Conservation (phyloP, 2,329 filamentous ascomycete species). For the Hypoxylon sp. region DNA sequence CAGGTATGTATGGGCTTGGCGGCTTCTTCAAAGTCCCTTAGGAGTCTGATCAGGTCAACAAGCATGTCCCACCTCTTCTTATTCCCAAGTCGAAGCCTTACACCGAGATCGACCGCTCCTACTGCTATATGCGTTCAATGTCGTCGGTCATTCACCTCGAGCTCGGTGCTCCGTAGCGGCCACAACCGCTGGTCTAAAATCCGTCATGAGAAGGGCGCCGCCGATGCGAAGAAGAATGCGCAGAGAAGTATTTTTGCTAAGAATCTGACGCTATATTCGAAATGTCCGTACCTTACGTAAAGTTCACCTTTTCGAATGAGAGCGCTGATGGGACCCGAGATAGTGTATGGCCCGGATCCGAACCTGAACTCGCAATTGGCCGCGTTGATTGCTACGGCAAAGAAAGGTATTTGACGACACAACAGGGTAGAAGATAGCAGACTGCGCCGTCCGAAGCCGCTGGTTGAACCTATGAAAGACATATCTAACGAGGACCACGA, state of each 20-base stretch:
- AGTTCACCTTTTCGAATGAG: constrained; percentile 12
- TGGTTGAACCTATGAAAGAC: constrained; percentile 27
- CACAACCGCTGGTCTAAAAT: constrained; percentile 98
- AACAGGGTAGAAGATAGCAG: constrained; percentile 19
- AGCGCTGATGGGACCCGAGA: constrained; percentile 20
- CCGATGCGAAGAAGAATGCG: constrained; percentile 82
- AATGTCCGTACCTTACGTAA: constrained; percentile 64
- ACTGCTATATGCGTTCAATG: constrained; percentile 60
- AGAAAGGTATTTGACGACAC: constrained; percentile 69
- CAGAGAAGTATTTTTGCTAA: constrained; percentile 76
- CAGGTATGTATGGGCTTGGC: no score
- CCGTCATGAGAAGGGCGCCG: constrained; percentile 91
- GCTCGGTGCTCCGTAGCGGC: constrained; percentile 67
- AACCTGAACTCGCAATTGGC: constrained; percentile 82
- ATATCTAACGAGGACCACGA: constrained; percentile 24
- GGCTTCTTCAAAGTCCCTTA: no score
- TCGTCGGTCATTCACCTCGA: constrained; percentile 62
- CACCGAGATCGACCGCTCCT: constrained; percentile 26
- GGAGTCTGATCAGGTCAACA: neutral
- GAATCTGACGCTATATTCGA: constrained; percentile 80
- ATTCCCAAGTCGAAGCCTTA: constrained; percentile 23
- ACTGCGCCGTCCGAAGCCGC: constrained; percentile 28
- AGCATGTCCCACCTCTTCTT: constrained; percentile 42
- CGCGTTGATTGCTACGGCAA: constrained; percentile 78
- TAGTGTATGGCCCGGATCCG: constrained; percentile 81